These are phyloP conservation scores for Tetrahymena malaccensis DNA, from an alignment of 73 alveolate genomes.

Conservation along the genomic window DNA sequence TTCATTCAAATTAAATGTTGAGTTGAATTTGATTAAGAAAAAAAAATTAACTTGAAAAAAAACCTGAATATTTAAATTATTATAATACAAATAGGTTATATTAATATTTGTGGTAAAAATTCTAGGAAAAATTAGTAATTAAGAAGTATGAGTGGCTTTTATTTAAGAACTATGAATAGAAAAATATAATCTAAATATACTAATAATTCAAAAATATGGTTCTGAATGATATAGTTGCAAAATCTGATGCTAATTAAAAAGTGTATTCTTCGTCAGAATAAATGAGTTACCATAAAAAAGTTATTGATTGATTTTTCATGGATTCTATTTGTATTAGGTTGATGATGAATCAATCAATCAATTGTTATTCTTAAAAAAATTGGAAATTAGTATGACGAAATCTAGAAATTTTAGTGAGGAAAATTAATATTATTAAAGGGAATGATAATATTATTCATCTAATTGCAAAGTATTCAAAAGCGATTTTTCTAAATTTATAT, in stretches of 20 bases:
- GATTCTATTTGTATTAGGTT: background rate
- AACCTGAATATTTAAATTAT: no score
- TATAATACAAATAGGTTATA: no score
- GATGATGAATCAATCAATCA: background rate
- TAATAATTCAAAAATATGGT: background rate
- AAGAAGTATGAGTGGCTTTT: background rate
- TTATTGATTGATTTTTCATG: background rate
- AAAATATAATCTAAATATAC: no score
- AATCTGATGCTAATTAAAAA: background rate
- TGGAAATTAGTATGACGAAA: background rate
- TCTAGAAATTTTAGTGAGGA: background rate
- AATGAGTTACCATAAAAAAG: background rate
- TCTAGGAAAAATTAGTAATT: background rate
- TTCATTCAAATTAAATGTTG: no score
- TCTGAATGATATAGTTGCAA: background rate
- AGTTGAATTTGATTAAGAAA: no score
- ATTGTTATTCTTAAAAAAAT: background rate
- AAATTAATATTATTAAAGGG: background rate
- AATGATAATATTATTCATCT: background rate
- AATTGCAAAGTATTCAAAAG: background rate
- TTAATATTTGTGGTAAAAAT: background rate
- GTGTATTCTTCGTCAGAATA: background rate
- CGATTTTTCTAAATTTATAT: background rate
- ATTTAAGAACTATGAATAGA: background rate
- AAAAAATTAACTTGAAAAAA: no score